Percentiles rank a stretch among this genome's conserved stretches.
Evolutionary conservation across 1,284 basidiomycete species (phyloP).

Genomic region (Hymenochaete sp.): DNA sequence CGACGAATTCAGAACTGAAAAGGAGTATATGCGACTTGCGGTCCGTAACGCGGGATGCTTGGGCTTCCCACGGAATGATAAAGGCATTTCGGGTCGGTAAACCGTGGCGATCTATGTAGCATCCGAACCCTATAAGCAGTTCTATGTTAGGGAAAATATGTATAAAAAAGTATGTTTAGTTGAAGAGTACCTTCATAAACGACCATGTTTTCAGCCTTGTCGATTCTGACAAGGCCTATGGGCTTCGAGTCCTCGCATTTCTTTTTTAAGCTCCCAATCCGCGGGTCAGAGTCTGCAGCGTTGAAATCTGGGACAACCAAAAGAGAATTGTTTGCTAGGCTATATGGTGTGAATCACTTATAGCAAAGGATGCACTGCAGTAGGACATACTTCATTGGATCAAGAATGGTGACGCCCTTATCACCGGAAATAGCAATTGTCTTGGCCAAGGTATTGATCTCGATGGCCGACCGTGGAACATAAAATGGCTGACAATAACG

Average conservation of each 20-base stretch:
- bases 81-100: slow-evolving; percentile 47
- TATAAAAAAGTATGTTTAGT: neutral
- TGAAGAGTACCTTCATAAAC: slow-evolving; percentile 49
- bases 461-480: slow-evolving; percentile 57
- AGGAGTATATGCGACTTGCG: slow-evolving; percentile 57
- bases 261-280: slow-evolving; percentile 46
- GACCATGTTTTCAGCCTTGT: slow-evolving; percentile 51
- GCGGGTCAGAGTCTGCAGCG: slow-evolving; percentile 32
- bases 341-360: slow-evolving; percentile 27
- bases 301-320: slow-evolving; percentile 52
- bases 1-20: slow-evolving; percentile 64
- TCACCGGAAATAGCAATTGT: slow-evolving; percentile 57
- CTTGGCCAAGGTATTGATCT: slow-evolving; percentile 49
- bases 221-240: slow-evolving; percentile 57
- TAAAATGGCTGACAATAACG: slow-evolving; percentile 42
- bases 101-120: slow-evolving; percentile 64
- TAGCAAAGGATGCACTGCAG: slow-evolving; percentile 1
- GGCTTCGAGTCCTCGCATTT: slow-evolving; percentile 52
- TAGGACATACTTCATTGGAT: slow-evolving; percentile 52
- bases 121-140: slow-evolving; percentile 41
- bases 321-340: slow-evolving; percentile 22
- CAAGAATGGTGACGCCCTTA: slow-evolving; percentile 52
- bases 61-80: slow-evolving; percentile 69
- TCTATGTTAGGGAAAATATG: neutral
- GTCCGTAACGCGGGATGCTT: slow-evolving; percentile 48